phyloP scores from a whole-genome alignment of 2,329 filamentous ascomycete genomes.

The Fusarium hostae region DNA sequence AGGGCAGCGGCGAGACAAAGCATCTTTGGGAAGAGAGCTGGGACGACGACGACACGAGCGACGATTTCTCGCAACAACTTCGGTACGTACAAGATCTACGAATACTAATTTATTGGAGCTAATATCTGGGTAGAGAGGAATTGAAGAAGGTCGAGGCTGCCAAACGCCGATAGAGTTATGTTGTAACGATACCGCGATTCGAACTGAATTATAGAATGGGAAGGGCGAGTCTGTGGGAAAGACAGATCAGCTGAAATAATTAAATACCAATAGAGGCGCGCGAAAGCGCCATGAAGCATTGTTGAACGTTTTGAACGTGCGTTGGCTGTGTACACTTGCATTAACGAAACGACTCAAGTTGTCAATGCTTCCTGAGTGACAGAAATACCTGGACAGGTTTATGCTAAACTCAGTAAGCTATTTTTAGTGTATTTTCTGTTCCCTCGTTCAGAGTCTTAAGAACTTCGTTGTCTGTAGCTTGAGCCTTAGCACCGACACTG shows the following conservation, averaged over 20 bases:
- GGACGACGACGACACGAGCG: conserved; percentile 97
- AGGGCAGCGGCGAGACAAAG: conserved; percentile 71
- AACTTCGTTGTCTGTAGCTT: background rate
- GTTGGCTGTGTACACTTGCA: background rate
- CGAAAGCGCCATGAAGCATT: background rate
- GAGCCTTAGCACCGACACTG: fast-evolving
- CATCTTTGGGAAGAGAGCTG: conserved; percentile 99
- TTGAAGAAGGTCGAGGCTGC: conserved; percentile 90
- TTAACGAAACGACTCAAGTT: background rate
- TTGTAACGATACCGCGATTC: background rate
- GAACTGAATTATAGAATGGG: background rate
- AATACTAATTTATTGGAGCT: background rate
- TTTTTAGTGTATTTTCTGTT: background rate
- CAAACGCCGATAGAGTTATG: conserved; percentile 65
- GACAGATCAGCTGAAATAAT: background rate
- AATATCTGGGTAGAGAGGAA: conserved; percentile 73
- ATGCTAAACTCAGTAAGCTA: fast-evolving
- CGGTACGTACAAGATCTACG: conserved; percentile 69
- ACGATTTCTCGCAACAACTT: conserved; percentile 95
- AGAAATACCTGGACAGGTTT: background rate
- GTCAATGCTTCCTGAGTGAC: background rate
- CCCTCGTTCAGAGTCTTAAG: fast-evolving
- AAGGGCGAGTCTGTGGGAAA: background rate
- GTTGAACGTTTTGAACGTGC: background rate
- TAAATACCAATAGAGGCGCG: background rate